Evolutionary conservation across 2,329 filamentous ascomycete genomes (phyloP).

Genomic region (Thelonectria discophora): DNA sequence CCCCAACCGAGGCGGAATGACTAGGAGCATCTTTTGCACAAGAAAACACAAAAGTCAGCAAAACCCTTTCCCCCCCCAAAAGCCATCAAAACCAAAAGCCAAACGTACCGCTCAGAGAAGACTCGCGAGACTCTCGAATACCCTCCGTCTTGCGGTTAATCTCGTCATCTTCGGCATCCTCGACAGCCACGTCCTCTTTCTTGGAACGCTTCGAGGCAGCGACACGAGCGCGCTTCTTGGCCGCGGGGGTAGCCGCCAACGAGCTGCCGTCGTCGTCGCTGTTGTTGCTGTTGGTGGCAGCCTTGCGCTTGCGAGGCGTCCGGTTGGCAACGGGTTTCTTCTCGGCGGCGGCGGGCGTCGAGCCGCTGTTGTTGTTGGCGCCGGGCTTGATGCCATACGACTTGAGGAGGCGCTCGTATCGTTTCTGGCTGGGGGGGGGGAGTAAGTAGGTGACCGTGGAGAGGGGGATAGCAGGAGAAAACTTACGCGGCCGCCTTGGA

Average conservation of each 20-base stretch:
- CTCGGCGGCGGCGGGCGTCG: conserved; percentile 31
- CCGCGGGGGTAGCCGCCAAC: conserved; percentile 29
- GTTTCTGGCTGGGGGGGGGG: conserved; percentile 63
- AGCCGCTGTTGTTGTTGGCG: conserved; percentile 14
- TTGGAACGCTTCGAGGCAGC: conserved; percentile 32
- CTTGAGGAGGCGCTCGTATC: conserved; percentile 73
- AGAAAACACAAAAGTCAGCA: no score
- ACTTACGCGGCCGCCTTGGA: conserved; percentile 76
- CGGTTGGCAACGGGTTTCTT: conserved; percentile 5
- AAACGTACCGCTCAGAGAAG: conserved; percentile 38
- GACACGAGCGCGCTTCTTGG: conserved; percentile 42
- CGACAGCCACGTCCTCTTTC: conserved; percentile 35
- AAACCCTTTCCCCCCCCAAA: no score
- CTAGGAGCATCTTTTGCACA: no score
- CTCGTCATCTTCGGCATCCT: conserved; percentile 32
- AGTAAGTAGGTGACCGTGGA: background rate
- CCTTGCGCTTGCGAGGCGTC: conserved; percentile 12
- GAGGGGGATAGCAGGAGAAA: background rate
- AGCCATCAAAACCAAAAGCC: no score
- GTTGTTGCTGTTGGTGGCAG: background rate
- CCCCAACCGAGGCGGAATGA: no score
- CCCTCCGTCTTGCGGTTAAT: conserved; percentile 26
- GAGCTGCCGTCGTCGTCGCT: conserved; percentile 3
- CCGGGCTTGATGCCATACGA: conserved; percentile 58
- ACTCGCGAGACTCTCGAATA: conserved; percentile 29